Evolutionary conservation across 345 rosid genomes (phyloP), one percentile per base, ranked within the genome.

Genomic region (Eucalyptus cladocalyx): DNA sequence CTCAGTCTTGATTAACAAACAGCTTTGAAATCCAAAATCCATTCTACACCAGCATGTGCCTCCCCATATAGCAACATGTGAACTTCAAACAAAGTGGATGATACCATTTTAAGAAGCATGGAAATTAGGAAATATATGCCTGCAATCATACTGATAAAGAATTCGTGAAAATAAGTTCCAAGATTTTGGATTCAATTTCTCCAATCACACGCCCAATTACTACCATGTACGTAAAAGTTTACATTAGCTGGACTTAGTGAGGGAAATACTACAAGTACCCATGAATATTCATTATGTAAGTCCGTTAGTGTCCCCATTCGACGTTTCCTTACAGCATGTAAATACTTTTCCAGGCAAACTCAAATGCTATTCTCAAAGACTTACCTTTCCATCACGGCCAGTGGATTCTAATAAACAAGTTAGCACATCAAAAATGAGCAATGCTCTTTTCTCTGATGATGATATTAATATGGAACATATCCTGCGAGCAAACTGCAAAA

Each of bases 401-500:
- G 93, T 40, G 87, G 91, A 91, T 60, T 89, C 94, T 91, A 95
- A 89, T 87, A 94, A 60, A 88, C 89, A 87, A 86, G 80, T 87
- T 28, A 95, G 87, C 81, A 95, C 83, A 89, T 93, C 93, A 90
- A 91, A 87, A 49, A 90, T 54, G 87, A 92, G 80, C 2, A 93
- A 93, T 88, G 90, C 89, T 72, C 81, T 89, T 42, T 87, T 89
- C 48, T 93, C 95, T 83, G 93, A 91, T n/a, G 87, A 58, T 34
- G 91, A 92, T 69, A 95, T 93, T 87, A 96, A 89, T 86, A 92
- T 92, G 86, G 96, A 95, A 92, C 96, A 94, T 83, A 95, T 86
- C 91, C 93, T 92, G 83, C 93, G 93, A 88, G 95, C 93, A 93
- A 97, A 95, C 99, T 98, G 94, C 90, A 92, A 80, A 91, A 3